Conservation (phyloP, 2,329 filamentous ascomycete species). For the Aureobasidium zeae region DNA sequence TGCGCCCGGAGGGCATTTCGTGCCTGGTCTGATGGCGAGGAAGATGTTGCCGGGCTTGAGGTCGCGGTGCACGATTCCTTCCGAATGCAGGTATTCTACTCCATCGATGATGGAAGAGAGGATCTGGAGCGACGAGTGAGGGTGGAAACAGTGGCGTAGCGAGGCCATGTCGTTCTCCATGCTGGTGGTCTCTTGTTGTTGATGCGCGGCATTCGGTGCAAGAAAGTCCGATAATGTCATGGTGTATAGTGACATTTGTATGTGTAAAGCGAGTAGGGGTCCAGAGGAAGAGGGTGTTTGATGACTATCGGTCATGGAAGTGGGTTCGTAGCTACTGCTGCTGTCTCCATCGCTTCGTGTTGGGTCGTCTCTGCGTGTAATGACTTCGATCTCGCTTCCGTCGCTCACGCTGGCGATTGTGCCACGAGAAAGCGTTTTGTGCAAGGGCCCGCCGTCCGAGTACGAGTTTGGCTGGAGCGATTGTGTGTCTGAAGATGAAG, state of each 20-base stretch:
- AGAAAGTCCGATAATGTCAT: slow-evolving; percentile 53
- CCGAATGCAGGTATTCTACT: slow-evolving; percentile 54
- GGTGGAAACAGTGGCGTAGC: slow-evolving; percentile 53
- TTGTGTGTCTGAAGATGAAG: slow-evolving; percentile 10
- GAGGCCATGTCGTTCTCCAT: slow-evolving; percentile 17
- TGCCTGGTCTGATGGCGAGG: slow-evolving; percentile 36
- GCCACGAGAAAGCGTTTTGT: slow-evolving; percentile 23
- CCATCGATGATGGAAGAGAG: slow-evolving; percentile 53
- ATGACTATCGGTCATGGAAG: slow-evolving; percentile 3
- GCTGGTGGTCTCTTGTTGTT: too few relatives aligned
- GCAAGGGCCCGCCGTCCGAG: slow-evolving; percentile 11
- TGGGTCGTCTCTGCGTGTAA: slow-evolving; percentile 34
- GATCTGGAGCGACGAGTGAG: slow-evolving; percentile 47
- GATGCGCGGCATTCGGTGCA: too few relatives aligned
- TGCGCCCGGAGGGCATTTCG: slow-evolving; percentile 30
- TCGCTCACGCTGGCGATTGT: slow-evolving; percentile 23
- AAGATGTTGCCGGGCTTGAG: slow-evolving; percentile 62
- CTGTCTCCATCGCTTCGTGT: too few relatives aligned
- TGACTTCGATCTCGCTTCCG: slow-evolving; percentile 40
- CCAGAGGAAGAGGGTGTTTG: slow-evolving; percentile 3
- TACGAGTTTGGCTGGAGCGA: slow-evolving; percentile 7
- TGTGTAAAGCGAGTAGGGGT: slow-evolving; percentile 45
- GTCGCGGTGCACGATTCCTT: slow-evolving; percentile 56
- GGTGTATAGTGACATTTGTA: slow-evolving; percentile 60
- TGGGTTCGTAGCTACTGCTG: slow-evolving; percentile 24